Base-by-base conservation (phyloP, 345 rosid genomes). In the Viola odorata region DNA sequence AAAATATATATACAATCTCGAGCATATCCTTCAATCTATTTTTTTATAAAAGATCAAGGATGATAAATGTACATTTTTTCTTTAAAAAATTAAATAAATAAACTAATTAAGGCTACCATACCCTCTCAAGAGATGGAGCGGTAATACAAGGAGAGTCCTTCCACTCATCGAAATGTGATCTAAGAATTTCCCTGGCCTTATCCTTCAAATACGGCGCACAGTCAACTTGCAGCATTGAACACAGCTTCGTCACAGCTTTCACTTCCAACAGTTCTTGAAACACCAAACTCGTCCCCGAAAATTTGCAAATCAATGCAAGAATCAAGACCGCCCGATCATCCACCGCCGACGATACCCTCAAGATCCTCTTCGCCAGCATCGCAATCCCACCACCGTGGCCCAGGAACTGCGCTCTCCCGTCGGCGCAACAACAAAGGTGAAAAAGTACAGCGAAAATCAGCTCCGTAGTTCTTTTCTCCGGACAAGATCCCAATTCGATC, bases 381-480 rank as follows among this genome's bases (percentile, higher is more conserved):
- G 95, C 87, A 8, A 89, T 38, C 38, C 86, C 84, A 0, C 77
- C 80, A 37, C 68, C 70, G 45, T 91, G 96, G 3, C 66, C 73
- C 41, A 86, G 65, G 37, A 82, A 77, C 78, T 81, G 62, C 0
- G 84, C 88, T 54, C 96, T 78, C 58, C 96, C 96, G 1, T 85
- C 78, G 0, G 95, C 91, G 10, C 83, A 75, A 16, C 79, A 85
- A 68, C 98, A 91, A 14, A 91, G 48, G 45, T 79, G 77, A 62
- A 69, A 71, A 52, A 91, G 36, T n/a, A 81, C 63, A 6, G 88
- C 84, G 7, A 86, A 53, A 47, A 70, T 72, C 7, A 83, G 74
- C 71, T 91, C 89, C 0, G 96, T 85, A 4, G 76, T 86, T 69
- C 61, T 73, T 58, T 42, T 78, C 11, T 73, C 81, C 0, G 73